Evolutionary conservation across 306 rosid species (phyloP).

Genomic region (Begonia loranthoides): DNA sequence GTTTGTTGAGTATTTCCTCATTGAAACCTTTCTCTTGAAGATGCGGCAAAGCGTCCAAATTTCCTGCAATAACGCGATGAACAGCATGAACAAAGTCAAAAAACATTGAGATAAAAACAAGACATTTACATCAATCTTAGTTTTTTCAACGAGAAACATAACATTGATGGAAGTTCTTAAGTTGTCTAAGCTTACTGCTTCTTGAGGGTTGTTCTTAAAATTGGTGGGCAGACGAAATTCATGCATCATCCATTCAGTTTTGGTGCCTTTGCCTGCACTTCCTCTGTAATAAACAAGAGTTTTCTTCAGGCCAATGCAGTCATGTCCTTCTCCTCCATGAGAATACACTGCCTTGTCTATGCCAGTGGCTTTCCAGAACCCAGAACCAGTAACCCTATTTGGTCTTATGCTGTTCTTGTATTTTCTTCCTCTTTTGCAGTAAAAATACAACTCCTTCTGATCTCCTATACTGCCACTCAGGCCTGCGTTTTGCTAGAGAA

Average conservation of each 20-base stretch:
- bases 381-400: conserved; percentile 23
- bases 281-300: conserved; percentile 83
- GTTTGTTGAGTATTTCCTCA: conserved; percentile 36
- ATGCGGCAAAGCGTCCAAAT: conserved; percentile 90
- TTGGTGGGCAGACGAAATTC: conserved; percentile 76
- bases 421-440: conserved; percentile 25
- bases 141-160: neutral
- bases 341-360: conserved; percentile 23
- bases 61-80: conserved; percentile 41
- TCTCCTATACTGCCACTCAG: conserved; percentile 18
- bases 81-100: too few species aligned
- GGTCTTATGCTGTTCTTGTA: conserved; percentile 30
- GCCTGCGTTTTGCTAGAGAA: conserved; percentile 4
- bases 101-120: neutral
- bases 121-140: neutral
- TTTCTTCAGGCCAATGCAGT: conserved; percentile 70
- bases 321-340: conserved; percentile 25
- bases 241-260: conserved; percentile 99
- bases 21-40: conserved; percentile 49
- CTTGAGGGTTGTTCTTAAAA: conserved; percentile 14
- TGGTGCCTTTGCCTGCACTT: conserved; percentile 82
- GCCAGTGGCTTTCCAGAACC: conserved; percentile 34
- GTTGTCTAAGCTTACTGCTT: conserved; percentile 44
- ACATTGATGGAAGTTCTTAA: neutral
- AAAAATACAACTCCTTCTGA: conserved; percentile 25